Evolutionary conservation across 2,329 filamentous ascomycete species (phyloP).

Genomic region (Botrytis medusae): DNA sequence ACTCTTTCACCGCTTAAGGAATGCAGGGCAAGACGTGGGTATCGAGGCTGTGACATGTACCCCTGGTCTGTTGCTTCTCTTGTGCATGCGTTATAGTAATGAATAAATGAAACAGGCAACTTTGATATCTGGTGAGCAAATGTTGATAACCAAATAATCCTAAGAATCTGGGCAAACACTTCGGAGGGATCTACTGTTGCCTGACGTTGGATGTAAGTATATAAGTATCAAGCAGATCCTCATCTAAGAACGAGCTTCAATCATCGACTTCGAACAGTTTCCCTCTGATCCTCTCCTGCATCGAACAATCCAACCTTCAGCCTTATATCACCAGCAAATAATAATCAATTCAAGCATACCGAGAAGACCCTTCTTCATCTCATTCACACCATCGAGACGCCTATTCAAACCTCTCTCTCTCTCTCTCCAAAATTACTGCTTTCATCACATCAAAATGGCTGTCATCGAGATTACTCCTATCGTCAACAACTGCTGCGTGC

Average conservation of each 20-base stretch:
- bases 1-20: conserved; percentile 22
- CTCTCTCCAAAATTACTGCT: not conserved
- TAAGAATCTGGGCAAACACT: conserved; percentile 1
- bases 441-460: conserved; percentile 41
- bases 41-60: conserved; percentile 14
- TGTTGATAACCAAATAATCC: not conserved
- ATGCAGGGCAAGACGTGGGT: conserved; percentile 16
- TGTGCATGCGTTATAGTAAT: conserved; percentile 2
- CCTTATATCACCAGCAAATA: not conserved
- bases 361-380: not conserved
- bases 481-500: conserved; percentile 52
- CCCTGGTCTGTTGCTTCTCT: conserved; percentile 5
- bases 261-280: not conserved
- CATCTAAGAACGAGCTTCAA: not conserved
- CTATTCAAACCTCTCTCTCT: not conserved
- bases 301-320: not conserved
- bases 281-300: not conserved
- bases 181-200: conserved; percentile 1
- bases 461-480: conserved; percentile 47
- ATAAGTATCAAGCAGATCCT: conserved; percentile 7
- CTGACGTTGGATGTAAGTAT: conserved; percentile 15
- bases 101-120: conserved; percentile 3
- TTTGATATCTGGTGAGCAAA: not conserved
- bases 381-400: not conserved
- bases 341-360: not conserved